phyloP scores from a whole-genome alignment of 2,329 filamentous ascomycete species.

The Phaeosphaeriaceae sp. region DNA sequence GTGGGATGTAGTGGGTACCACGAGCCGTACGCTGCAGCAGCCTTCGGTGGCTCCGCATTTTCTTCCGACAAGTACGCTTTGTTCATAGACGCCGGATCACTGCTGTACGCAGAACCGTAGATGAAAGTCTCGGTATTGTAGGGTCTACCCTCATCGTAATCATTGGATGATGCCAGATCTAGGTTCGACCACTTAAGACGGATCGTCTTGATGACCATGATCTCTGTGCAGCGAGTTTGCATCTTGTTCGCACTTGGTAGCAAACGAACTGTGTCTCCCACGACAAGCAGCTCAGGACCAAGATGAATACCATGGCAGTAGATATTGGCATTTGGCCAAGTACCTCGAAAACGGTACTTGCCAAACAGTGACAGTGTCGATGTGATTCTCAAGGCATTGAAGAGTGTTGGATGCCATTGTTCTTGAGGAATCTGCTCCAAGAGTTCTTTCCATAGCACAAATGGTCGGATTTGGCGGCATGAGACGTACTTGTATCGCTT shows the following conservation, averaged over 20 bases:
- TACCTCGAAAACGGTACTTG: slow-evolving; percentile 60
- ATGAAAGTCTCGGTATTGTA: slow-evolving; percentile 57
- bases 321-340: slow-evolving; percentile 62
- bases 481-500: slow-evolving; percentile 64
- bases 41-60: slow-evolving; percentile 22
- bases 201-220: slow-evolving; percentile 63
- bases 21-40: slow-evolving; percentile 51
- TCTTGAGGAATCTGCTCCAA: slow-evolving; percentile 50
- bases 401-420: slow-evolving; percentile 61
- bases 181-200: slow-evolving; percentile 58
- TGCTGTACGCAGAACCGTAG: slow-evolving; percentile 58
- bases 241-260: slow-evolving; percentile 24
- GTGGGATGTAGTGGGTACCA: slow-evolving; percentile 61
- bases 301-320: slow-evolving; percentile 62
- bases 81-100: slow-evolving; percentile 39
- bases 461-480: slow-evolving; percentile 61
- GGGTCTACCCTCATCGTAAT: slow-evolving; percentile 55
- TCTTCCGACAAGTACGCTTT: slow-evolving; percentile 30
- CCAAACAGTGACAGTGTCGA: slow-evolving; percentile 62
- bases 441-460: slow-evolving; percentile 61
- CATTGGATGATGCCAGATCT: slow-evolving; percentile 54
- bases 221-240: slow-evolving; percentile 53
- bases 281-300: slow-evolving; percentile 62
- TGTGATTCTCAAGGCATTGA: slow-evolving; percentile 60
- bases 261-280: slow-evolving; percentile 64